Evolutionary conservation across 2,329 filamentous ascomycete species (phyloP).

Genomic region (Fusarium sp.): DNA sequence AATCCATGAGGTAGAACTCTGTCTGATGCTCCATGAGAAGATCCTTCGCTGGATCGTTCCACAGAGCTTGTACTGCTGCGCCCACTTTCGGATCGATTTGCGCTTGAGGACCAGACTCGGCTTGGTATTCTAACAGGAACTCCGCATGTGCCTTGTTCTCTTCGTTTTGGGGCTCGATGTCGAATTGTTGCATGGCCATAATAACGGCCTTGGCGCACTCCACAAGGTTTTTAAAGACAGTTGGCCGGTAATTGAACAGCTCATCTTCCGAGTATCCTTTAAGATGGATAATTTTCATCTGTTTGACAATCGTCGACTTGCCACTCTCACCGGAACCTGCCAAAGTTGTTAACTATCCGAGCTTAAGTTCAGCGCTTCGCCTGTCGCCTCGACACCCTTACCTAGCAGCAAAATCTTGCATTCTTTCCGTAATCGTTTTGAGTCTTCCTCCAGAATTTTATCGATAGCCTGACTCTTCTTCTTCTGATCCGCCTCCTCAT

Average conservation of each 20-base stretch:
- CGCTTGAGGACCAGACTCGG: slow-evolving; percentile 90
- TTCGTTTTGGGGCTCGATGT: slow-evolving; percentile 78
- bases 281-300: slow-evolving; percentile 99
- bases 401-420: slow-evolving; percentile 98
- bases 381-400: slow-evolving; percentile 56
- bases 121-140: slow-evolving; percentile 85
- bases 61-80: slow-evolving; percentile 84
- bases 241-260: slow-evolving; percentile 91
- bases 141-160: slow-evolving; percentile 79
- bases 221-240: slow-evolving; percentile 97
- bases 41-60: slow-evolving; percentile 87
- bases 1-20: slow-evolving; percentile 99
- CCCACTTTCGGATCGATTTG: slow-evolving; percentile 84
- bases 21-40: slow-evolving; percentile 91
- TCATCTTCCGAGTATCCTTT: slow-evolving; percentile 97
- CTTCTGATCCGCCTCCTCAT: slow-evolving; percentile 90
- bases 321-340: slow-evolving; percentile 97
- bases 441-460: slow-evolving; percentile 92
- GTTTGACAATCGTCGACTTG: slow-evolving; percentile 99
- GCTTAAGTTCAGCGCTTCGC: background rate
- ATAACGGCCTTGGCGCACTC: slow-evolving; percentile 97
- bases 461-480: slow-evolving; percentile 98
- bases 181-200: slow-evolving; percentile 89
- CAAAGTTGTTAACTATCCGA: slow-evolving; percentile 27
- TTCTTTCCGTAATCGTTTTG: slow-evolving; percentile 90